phyloP scores from a whole-genome alignment of 164 flowering plant genomes.

The Aristolochia fimbriata region DNA sequence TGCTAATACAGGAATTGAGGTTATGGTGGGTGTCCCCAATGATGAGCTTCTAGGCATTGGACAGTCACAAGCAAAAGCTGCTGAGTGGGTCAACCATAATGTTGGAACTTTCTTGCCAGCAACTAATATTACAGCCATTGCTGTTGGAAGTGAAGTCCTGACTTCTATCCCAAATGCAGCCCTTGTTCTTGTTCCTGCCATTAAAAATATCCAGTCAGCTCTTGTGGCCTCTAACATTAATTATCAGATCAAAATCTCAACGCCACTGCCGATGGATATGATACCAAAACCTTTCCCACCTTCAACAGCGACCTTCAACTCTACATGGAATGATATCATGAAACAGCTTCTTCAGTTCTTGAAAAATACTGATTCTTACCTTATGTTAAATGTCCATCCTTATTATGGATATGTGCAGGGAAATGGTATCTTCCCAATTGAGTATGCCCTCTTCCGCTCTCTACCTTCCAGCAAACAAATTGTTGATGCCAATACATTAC shows the following conservation, averaged over 20 bases:
- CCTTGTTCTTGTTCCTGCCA: conserved; percentile 56
- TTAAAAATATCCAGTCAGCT: conserved; percentile 49
- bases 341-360: conserved; percentile 76
- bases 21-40: conserved; percentile 71
- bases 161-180: conserved; percentile 68
- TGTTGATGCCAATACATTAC: conserved; percentile 92
- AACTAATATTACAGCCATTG: conserved; percentile 78
- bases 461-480: conserved; percentile 64
- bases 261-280: conserved; percentile 65
- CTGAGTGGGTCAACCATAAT: conserved; percentile 76
- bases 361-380: conserved; percentile 60
- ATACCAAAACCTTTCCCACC: conserved; percentile 81
- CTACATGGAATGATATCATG: conserved; percentile 63
- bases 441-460: conserved; percentile 72
- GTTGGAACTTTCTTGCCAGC: conserved; percentile 57
- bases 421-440: conserved; percentile 80
- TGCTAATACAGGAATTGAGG: conserved; percentile 59
- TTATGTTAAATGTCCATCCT: conserved; percentile 88
- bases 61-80: conserved; percentile 55
- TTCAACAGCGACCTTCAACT: conserved; percentile 75
- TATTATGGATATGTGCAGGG: conserved; percentile 62
- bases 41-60: conserved; percentile 67
- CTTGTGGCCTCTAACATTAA: conserved; percentile 28
- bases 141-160: conserved; percentile 86
- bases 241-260: conserved; percentile 26